These are phyloP conservation scores for Salix dunnii DNA, from an alignment of 345 rosid species.

Conservation along the genomic window DNA sequence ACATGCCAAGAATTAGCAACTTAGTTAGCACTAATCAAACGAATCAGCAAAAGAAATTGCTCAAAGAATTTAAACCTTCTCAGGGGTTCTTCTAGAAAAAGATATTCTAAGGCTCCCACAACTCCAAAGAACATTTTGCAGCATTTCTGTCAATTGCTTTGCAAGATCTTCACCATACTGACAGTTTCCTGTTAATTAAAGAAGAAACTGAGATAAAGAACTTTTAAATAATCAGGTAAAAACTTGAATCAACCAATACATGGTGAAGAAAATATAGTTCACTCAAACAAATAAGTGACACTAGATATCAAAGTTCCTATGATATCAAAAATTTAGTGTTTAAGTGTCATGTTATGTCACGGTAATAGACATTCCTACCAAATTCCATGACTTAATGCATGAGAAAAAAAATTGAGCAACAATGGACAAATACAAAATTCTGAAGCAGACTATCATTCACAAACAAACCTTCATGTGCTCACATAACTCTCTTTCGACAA, in stretches of 20 bases:
- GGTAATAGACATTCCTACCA: not conserved
- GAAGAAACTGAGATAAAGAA: not conserved
- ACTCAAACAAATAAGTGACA: not conserved
- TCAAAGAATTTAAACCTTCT: slow-evolving; percentile 8
- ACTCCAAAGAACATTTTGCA: slow-evolving; percentile 32
- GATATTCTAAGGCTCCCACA: slow-evolving; percentile 31
- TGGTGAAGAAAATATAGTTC: not conserved
- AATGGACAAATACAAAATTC: not conserved
- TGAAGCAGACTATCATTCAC: too few relatives aligned
- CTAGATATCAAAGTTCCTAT: not conserved
- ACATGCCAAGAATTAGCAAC: not conserved
- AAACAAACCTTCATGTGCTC: not conserved
- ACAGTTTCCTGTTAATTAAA: slow-evolving; percentile 19
- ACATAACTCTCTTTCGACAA: not conserved
- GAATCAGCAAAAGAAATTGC: not conserved
- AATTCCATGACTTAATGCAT: not conserved
- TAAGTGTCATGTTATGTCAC: not conserved
- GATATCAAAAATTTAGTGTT: not conserved
- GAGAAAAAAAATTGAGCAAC: not conserved
- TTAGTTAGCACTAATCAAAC: not conserved
- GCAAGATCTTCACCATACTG: slow-evolving; percentile 29
- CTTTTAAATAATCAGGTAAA: not conserved
- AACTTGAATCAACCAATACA: not conserved
- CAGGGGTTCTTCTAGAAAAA: slow-evolving; percentile 35
- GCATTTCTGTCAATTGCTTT: slow-evolving; percentile 15